Conservation (phyloP, 495 filamentous ascomycete species). For the Thermochaetoides thermophila region DNA sequence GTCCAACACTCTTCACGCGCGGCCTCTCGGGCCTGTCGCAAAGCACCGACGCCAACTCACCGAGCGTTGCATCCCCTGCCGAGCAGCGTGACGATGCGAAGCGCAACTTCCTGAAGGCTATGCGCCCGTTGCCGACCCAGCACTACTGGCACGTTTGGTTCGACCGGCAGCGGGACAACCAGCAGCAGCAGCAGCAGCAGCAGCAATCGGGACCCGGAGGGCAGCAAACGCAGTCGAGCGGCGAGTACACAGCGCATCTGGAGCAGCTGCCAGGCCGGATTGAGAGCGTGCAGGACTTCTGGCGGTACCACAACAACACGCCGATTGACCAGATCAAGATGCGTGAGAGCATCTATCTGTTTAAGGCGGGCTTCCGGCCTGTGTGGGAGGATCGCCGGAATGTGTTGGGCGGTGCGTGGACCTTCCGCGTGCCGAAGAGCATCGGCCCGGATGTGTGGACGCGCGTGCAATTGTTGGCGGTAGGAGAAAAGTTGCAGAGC, state of each 20-base stretch:
- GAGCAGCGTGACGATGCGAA: constrained; percentile 45
- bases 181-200: constrained; percentile 4
- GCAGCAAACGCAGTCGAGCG: constrained; percentile 3
- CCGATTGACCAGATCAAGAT: constrained; percentile 60
- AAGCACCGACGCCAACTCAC: constrained; percentile 33
- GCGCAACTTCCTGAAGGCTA: constrained; percentile 43
- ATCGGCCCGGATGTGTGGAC: constrained; percentile 64
- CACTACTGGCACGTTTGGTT: constrained; percentile 49
- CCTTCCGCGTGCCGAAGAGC: constrained; percentile 67
- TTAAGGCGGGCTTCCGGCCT: constrained; percentile 72
- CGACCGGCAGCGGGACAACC: constrained; percentile 26
- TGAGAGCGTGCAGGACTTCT: constrained; percentile 67
- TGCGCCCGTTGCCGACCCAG: constrained; percentile 43
- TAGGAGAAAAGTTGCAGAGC: constrained; percentile 71
- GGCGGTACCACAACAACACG: constrained; percentile 82
- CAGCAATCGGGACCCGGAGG: no score
- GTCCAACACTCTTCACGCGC: constrained; percentile 38
- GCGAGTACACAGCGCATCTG: constrained; percentile 46
- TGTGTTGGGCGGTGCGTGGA: constrained; percentile 67
- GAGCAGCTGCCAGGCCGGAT: constrained; percentile 54
- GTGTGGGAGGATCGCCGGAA: constrained; percentile 88
- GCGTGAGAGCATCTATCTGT: constrained; percentile 73
- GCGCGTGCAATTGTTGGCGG: constrained; percentile 62
- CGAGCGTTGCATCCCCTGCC: constrained; percentile 36
- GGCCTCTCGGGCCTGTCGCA: constrained; percentile 38